Evolutionary conservation across 2,329 filamentous ascomycete species (phyloP), one percentile per base, ranked within the genome.

Genomic region (Tympanopsis confertula): DNA sequence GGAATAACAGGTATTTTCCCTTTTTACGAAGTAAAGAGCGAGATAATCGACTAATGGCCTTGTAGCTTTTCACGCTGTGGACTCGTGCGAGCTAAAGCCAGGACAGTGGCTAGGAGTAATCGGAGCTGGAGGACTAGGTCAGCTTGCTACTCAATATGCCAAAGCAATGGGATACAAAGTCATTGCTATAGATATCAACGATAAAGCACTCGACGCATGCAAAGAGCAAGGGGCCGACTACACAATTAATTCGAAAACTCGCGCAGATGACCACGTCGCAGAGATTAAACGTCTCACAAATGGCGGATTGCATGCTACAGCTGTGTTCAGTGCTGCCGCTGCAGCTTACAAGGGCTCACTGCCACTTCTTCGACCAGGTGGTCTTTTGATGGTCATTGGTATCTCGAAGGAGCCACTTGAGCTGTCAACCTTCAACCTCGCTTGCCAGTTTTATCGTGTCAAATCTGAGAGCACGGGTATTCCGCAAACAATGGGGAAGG

Each of bases 1-100:
- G 67, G 67, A 1, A 61, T 69, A 36, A 70, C 67, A 1, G 57
- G n/a, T n/a, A n/a, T n/a, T n/a, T n/a, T n/a, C n/a, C n/a, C n/a
- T n/a, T n/a, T n/a, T n/a, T n/a, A n/a, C n/a, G n/a, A n/a, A n/a
- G n/a, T n/a, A n/a, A n/a, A n/a, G n/a, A n/a, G n/a, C n/a, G n/a
- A n/a, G 53, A 19, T 41, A 38, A 12, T 10, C 4, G 13, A 15
- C 14, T 13, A 3, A 30, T 10, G 3, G 12, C 30, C 17, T 15
- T 29, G n/a, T 3, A 29, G 43, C 58, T 3, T 63, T 58, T 44
- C 56, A 61, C 41, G 54, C 56, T 12, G 51, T 63, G 19, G 55
- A 60, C 38, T 53, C 56, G 40, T 58, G 53, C 36, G 51, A 51
- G 13, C 50, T 58, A 15, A 55, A 50, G 14, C 46, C 52, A 0